Base-by-base conservation (phyloP, 208 protist genomes). In the Trypanosoma avium region DNA sequence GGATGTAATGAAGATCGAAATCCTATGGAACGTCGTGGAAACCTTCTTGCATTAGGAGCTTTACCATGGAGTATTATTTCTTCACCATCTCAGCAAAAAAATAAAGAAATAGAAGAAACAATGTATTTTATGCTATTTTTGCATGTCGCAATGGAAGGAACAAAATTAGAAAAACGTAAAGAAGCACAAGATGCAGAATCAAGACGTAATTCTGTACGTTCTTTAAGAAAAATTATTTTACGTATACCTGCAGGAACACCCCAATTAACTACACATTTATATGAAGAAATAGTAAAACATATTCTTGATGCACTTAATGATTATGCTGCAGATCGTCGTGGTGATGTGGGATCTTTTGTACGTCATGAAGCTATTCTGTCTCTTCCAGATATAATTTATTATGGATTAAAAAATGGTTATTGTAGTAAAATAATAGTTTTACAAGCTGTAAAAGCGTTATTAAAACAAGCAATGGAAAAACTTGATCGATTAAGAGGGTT, bases 321-420 rank as follows among this genome's bases (percentile, higher is more conserved):
- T 77, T 99, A 98, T 75, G 79, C 84, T 19, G 79, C 91, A 8
- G 97, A 99, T 66, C 95, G 95, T 61, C 84, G 98, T 54, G 98
- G 98, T 56, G 98, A 99, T 69, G 94, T 99, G 21, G 98, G 98
- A n/a, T 97, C 90, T 30, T 98, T 97, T 90, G 96, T 98, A 21
- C 92, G 98, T 46, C 74, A 97, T 24, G 94, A 90, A 21, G 82
- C 93, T 7, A 81, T 98, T 70, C 62, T 79, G 21, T 63, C 61
- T 13, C 61, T 98, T 7, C 71, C 80, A 2, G 27, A 43, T 9
- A 65, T 97, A 17, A 49, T 95, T 15, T 5, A 49, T 4, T 70
- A 82, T 60, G 76, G 81, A 45, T 48, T 84, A 21, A 8, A 43
- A 0, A 7, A 7, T 24, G 30, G 49, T n/a, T 35, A 42, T 50